These are phyloP conservation scores for Luffa acutangula DNA, from an alignment of 306 rosid species.

Conservation along the genomic window DNA sequence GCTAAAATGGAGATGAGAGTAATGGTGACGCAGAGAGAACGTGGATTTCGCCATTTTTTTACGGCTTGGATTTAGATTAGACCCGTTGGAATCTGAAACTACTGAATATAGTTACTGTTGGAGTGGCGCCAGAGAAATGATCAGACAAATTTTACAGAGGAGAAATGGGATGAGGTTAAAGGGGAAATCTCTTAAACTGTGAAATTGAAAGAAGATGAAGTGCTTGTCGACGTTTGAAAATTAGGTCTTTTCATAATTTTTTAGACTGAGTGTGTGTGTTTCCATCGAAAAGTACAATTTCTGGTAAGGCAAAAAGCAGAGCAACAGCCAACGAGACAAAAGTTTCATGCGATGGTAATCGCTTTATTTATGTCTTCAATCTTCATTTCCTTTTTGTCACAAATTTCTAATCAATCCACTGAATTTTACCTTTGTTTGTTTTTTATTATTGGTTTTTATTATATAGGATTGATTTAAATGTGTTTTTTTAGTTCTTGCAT, in stretches of 20 bases:
- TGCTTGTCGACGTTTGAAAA: not conserved
- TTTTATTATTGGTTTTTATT: too few relatives aligned
- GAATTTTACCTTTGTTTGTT: not conserved
- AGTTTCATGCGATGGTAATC: not conserved
- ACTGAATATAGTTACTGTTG: constrained; percentile 19
- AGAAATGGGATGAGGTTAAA: not conserved
- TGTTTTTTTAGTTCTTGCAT: too few relatives aligned
- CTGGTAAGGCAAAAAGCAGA: not conserved
- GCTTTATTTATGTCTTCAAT: not conserved
- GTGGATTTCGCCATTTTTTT: constrained; percentile 56
- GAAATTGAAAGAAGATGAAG: not conserved
- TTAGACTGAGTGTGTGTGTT: not conserved
- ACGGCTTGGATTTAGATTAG: constrained; percentile 20
- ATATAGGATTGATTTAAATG: too few relatives aligned
- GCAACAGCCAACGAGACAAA: not conserved
- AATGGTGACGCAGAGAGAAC: constrained; percentile 49
- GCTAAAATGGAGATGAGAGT: constrained; percentile 25
- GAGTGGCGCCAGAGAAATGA: not conserved
- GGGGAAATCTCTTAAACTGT: not conserved
- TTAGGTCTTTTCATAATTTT: not conserved
- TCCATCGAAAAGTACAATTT: not conserved
- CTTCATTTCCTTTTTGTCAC: not conserved
- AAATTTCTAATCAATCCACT: not conserved
- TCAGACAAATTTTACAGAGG: not conserved
- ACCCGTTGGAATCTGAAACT: constrained; percentile 29